A percentile compares a stretch with the other conserved stretches of the same genome.
These are phyloP conservation scores for Cladosporium halotolerans DNA, from an alignment of 2,329 filamentous ascomycete genomes.

Conservation along the genomic window DNA sequence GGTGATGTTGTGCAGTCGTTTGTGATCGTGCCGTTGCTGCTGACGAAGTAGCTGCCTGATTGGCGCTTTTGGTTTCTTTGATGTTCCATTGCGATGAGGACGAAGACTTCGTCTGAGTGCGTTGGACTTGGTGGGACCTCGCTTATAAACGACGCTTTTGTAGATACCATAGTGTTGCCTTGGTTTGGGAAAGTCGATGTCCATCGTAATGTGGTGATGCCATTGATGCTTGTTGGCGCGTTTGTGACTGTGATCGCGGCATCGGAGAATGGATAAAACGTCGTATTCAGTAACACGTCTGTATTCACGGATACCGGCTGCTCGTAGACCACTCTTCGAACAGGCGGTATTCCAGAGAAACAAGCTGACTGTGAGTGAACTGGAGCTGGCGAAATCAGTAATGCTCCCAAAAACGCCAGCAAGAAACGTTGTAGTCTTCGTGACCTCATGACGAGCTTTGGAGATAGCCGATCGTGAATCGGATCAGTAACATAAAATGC, in stretches of 20 bases:
- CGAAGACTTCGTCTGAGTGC: slow-evolving; percentile 13
- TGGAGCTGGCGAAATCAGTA: neutral
- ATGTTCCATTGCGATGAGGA: slow-evolving; percentile 14
- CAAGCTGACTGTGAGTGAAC: slow-evolving; percentile 1
- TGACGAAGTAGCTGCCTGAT: slow-evolving; percentile 20
- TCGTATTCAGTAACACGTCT: slow-evolving; percentile 24
- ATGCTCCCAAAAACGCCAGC: neutral
- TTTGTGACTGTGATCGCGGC: slow-evolving; percentile 24
- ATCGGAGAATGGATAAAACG: slow-evolving; percentile 22
- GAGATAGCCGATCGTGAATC: neutral
- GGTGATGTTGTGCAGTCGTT: slow-evolving; percentile 26
- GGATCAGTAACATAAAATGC: neutral
- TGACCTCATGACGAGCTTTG: neutral
- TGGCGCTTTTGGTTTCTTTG: slow-evolving; percentile 17
- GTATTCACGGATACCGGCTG: slow-evolving; percentile 25
- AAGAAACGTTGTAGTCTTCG: neutral
- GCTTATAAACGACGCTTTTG: neutral
- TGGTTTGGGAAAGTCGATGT: slow-evolving; percentile 12
- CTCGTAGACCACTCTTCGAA: slow-evolving; percentile 17
- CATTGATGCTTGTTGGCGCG: slow-evolving; percentile 25
- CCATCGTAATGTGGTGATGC: slow-evolving; percentile 24
- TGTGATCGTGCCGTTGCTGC: slow-evolving; percentile 23
- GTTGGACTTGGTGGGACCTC: slow-evolving; percentile 10
- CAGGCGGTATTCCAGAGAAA: neutral
- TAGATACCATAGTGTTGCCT: neutral